Percentiles rank a stretch among this genome's conserved stretches.
Evolutionary conservation across 1,139 yeast genomes (phyloP).

Genomic region (Candida sojae): DNA sequence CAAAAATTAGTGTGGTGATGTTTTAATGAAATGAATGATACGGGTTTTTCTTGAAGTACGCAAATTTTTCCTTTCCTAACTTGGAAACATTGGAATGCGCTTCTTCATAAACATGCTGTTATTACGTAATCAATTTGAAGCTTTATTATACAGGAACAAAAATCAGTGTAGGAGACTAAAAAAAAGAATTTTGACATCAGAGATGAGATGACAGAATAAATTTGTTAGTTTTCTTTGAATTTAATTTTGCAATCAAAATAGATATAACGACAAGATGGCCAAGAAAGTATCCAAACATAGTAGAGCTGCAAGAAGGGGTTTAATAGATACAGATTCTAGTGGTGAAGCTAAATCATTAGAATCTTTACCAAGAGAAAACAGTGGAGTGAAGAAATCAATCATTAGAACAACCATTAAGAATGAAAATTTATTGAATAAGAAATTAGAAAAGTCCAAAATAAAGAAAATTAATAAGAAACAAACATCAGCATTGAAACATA

Average conservation of each 20-base stretch:
- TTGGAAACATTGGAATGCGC: neutral
- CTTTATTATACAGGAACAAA: neutral
- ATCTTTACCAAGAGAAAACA: constrained; percentile 57
- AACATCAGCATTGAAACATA: constrained; percentile 36
- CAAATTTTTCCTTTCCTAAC: neutral
- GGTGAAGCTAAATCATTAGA: constrained; percentile 52
- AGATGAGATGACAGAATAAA: constrained; percentile 1
- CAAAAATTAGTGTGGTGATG: neutral
- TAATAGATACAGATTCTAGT: constrained; percentile 32
- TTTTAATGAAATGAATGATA: neutral
- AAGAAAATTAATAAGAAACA: constrained; percentile 36
- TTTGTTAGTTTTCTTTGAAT: neutral
- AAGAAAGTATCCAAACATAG: constrained; percentile 57
- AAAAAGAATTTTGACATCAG: neutral
- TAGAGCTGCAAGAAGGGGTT: constrained; percentile 76
- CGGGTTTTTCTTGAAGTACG: neutral
- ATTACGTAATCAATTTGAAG: neutral
- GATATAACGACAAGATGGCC: neutral
- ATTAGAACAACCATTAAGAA: constrained; percentile 71
- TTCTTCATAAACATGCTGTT: neutral
- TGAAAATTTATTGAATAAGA: constrained; percentile 59
- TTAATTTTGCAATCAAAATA: neutral
- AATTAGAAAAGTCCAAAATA: constrained; percentile 47
- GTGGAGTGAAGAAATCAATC: constrained; percentile 61
- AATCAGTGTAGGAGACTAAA: neutral